Evolutionary conservation across 805 yeast genomes (phyloP).

Genomic region (Yamadazyma takamatsuzukensis): DNA sequence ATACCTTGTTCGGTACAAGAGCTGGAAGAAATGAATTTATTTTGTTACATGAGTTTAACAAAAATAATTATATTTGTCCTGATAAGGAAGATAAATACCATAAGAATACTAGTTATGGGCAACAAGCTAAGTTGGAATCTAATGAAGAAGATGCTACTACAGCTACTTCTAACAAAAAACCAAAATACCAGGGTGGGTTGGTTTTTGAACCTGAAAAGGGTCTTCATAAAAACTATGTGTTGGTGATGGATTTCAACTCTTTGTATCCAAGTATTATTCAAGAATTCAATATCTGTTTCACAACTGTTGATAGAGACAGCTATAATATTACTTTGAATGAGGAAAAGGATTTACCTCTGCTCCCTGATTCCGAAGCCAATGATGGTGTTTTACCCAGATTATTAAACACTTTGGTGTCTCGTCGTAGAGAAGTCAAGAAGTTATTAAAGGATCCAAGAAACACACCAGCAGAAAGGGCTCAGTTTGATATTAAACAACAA

Average conservation of each 20-base stretch:
- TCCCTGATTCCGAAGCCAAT: constrained; percentile 54
- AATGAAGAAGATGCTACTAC: constrained; percentile 44
- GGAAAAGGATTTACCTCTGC: constrained; percentile 62
- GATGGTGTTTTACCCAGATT: constrained; percentile 87
- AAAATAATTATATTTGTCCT: constrained; percentile 79
- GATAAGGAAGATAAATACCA: constrained; percentile 60
- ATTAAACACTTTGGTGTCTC: constrained; percentile 75
- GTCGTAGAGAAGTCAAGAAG: constrained; percentile 91
- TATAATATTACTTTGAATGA: constrained; percentile 39
- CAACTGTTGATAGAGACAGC: constrained; percentile 78
- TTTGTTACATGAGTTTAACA: constrained; percentile 84
- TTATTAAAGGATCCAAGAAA: constrained; percentile 72
- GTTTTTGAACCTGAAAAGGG: constrained; percentile 98
- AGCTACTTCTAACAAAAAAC: constrained; percentile 55
- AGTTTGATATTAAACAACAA: constrained; percentile 92
- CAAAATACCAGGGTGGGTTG: constrained; percentile 86
- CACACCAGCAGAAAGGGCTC: constrained; percentile 62
- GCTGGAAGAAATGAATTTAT: constrained; percentile 95
- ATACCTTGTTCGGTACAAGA: constrained; percentile 90
- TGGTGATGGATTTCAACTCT: constrained; percentile 98
- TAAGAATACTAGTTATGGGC: constrained; percentile 33
- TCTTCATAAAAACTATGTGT: constrained; percentile 76
- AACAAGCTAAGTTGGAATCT: constrained; percentile 29
- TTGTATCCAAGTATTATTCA: constrained; percentile 96
- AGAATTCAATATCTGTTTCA: constrained; percentile 94